Evolutionary conservation across 2,329 filamentous ascomycete genomes (phyloP), one percentile per base, ranked within the genome.

Genomic region (Tolypocladium sp.): DNA sequence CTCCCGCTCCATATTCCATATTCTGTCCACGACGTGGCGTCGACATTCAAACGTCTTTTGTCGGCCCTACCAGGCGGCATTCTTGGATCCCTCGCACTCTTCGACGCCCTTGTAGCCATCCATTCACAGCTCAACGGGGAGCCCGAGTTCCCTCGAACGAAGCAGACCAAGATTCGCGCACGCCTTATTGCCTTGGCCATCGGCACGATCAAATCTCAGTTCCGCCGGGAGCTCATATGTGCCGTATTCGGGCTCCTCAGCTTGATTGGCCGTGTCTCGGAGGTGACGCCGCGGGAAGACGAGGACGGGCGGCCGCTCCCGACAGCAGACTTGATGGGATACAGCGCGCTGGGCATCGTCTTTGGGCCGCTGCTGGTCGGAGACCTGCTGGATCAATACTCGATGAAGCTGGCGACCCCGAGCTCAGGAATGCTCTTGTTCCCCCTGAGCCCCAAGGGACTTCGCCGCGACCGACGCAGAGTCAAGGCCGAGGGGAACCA

Each of bases 151-250:
- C 77, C 76, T 54, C 73, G 76, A 58, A 82, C 81, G 0, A 83
- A 82, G 63, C 77, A 82, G 60, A 81, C 74, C 41, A 83, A 80
- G 62, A 71, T 86, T 17, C 79, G 82, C n/a, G 84, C 85, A 9
- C 77, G 84, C n/a, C 76, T 89, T 4, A 86, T 89, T 62, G 85
- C 86, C 2, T 72, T 89, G 40, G 84, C 84, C 9, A 78, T 89
- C 49, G 77, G 78, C 1, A 82, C 82, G 0, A 72, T 87, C n/a
- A 75, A 76, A 58, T 87, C 84, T 0, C 79, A 79, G 57, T 83
- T 82, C 61, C 79, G 84, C 49, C 77, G 85, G 30, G 83, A 88
- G 54, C 73, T 89, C 4, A 85, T 89, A 51, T 88, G 83, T 62
- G 82, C 84, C 6, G 84, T 89, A 0, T 86, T 89, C 67, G 87